Evolutionary conservation across 805 yeast species (phyloP).

Genomic region (Metschnikowia drakensbergensis): DNA sequence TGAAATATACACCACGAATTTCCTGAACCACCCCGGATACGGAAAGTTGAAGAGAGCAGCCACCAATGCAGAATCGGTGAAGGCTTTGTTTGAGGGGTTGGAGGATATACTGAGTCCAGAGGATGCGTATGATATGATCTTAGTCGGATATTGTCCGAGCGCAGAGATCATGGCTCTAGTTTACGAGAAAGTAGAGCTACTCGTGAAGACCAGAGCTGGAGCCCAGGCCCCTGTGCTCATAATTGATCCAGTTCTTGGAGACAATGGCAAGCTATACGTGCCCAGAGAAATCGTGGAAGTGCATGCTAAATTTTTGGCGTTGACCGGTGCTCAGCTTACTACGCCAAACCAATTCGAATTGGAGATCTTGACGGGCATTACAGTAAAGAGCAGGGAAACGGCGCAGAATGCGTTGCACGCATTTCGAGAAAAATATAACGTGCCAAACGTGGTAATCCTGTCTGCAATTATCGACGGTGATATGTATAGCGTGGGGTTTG

Average conservation of each 20-base stretch:
- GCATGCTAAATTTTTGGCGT: slow-evolving; percentile 52
- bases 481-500: slow-evolving; percentile 42
- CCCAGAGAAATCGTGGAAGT: slow-evolving; percentile 49
- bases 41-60: slow-evolving; percentile 25
- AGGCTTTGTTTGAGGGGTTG: slow-evolving; percentile 54
- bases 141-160: slow-evolving; percentile 79
- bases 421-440: slow-evolving; percentile 45
- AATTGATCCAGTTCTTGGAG: slow-evolving; percentile 91
- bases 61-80: slow-evolving; percentile 42
- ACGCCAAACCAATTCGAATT: slow-evolving; percentile 93
- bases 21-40: slow-evolving; percentile 20
- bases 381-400: slow-evolving; percentile 36
- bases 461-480: slow-evolving; percentile 42
- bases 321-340: slow-evolving; percentile 51
- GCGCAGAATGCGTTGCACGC: slow-evolving; percentile 35
- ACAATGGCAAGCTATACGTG: slow-evolving; percentile 80
- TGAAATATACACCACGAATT: slow-evolving; percentile 18
- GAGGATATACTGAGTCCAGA: slow-evolving; percentile 39
- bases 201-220: slow-evolving; percentile 30
- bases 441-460: slow-evolving; percentile 55
- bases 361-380: slow-evolving; percentile 58
- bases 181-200: slow-evolving; percentile 36
- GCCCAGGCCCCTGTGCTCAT: slow-evolving; percentile 49
- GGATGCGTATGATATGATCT: slow-evolving; percentile 52
- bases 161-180: slow-evolving; percentile 49